Conservation (phyloP, 805 yeast species). For the Candida suzukii region DNA sequence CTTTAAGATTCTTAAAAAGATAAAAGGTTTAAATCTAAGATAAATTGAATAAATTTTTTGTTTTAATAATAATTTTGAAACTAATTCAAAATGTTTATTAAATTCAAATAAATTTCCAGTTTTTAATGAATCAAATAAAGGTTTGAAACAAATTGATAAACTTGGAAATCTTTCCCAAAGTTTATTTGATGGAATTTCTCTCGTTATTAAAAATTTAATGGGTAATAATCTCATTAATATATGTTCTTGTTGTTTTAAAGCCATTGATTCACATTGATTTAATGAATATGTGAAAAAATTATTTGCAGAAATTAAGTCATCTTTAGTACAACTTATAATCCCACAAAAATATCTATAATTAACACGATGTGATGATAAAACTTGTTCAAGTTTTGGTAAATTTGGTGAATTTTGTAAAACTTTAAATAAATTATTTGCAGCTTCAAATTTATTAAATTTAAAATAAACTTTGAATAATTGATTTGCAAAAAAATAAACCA, state of each 20-base stretch:
- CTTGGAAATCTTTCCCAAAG: conserved; percentile 36
- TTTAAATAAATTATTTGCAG: conserved; percentile 68
- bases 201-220: conserved; percentile 41
- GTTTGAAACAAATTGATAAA: conserved; percentile 34
- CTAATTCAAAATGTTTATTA: conserved; percentile 34
- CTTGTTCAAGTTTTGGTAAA: conserved; percentile 41
- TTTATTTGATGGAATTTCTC: conserved; percentile 36
- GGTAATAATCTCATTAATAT: conserved; percentile 63
- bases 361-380: conserved; percentile 47
- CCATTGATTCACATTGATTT: conserved; percentile 18
- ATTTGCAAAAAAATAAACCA: conserved; percentile 65
- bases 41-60: conserved; percentile 56
- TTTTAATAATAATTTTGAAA: conserved; percentile 45
- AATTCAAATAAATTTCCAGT: conserved; percentile 52
- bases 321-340: conserved; percentile 56
- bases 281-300: conserved; percentile 47
- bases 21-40: conserved; percentile 42
- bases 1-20: conserved; percentile 44
- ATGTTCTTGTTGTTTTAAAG: conserved; percentile 29
- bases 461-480: conserved; percentile 65
- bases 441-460: conserved; percentile 56
- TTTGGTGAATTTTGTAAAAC: conserved; percentile 53
- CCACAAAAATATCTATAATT: conserved; percentile 67
- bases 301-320: conserved; percentile 46
- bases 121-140: conserved; percentile 40